Percentiles rank a stretch among this genome's conserved stretches.
Evolutionary conservation across 1,284 basidiomycete genomes (phyloP).

Genomic region (Tremellales sp.): DNA sequence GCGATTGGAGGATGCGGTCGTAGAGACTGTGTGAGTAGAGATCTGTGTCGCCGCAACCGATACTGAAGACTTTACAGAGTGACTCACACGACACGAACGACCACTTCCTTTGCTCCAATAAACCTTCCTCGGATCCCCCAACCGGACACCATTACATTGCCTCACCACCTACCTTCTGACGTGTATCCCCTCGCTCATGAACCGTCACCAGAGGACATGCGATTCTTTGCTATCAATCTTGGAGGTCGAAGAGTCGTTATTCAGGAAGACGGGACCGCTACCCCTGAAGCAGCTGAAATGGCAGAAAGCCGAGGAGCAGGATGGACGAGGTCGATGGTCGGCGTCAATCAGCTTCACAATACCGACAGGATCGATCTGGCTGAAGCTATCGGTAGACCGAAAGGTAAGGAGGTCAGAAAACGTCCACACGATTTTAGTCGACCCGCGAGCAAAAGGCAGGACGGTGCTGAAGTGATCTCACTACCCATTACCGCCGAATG

Average conservation of each 20-base stretch:
- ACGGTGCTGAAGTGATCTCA: slow-evolving; percentile 7
- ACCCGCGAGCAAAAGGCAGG: slow-evolving; percentile 9
- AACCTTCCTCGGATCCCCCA: slow-evolving; percentile 39
- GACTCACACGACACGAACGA: slow-evolving; percentile 42
- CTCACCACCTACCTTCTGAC: slow-evolving; percentile 26
- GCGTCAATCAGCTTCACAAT: slow-evolving; percentile 5
- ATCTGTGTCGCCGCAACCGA: background rate
- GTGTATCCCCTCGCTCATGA: slow-evolving; percentile 41
- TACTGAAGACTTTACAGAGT: slow-evolving; percentile 22
- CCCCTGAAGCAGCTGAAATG: background rate
- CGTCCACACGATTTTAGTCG: slow-evolving; percentile 24
- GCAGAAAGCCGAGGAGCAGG: slow-evolving; percentile 14
- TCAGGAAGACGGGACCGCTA: slow-evolving; percentile 32
- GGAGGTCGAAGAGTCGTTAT: slow-evolving; percentile 40
- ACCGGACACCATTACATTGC: slow-evolving; percentile 29
- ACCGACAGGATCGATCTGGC: slow-evolving; percentile 18
- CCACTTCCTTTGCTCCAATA: slow-evolving; percentile 45
- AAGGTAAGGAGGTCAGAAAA: slow-evolving; percentile 36
- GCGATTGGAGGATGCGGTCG: slow-evolving; percentile 42
- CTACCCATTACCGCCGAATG: slow-evolving; percentile 17
- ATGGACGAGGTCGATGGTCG: slow-evolving; percentile 26
- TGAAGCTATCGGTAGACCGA: slow-evolving; percentile 22
- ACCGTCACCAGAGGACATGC: slow-evolving; percentile 42
- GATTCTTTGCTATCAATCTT: slow-evolving; percentile 38
- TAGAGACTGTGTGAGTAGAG: slow-evolving; percentile 42